These are phyloP conservation scores for Pythium folliculosum DNA, from an alignment of 352 stramenopile genomes.

Conservation along the genomic window DNA sequence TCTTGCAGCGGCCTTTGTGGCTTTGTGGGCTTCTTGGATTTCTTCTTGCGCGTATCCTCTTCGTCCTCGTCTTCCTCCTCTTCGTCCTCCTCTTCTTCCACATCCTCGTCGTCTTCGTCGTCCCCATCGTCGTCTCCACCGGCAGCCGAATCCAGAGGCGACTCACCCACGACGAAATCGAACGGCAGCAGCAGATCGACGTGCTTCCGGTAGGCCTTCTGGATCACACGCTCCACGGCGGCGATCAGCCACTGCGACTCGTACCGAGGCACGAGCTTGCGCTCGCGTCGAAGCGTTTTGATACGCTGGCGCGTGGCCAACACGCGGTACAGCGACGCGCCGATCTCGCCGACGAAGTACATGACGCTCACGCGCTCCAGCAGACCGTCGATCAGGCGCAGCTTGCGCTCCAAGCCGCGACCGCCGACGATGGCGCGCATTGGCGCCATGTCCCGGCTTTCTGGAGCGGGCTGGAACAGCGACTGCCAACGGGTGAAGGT, in stretches of 20 bases:
- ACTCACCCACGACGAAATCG: slow-evolving; percentile 63
- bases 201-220: slow-evolving; percentile 65
- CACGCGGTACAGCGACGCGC: slow-evolving; percentile 56
- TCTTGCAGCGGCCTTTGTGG: slow-evolving; percentile 19
- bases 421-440: slow-evolving; percentile 60
- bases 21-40: not conserved
- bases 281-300: slow-evolving; percentile 15
- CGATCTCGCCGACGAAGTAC: slow-evolving; percentile 71
- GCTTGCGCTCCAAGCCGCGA: slow-evolving; percentile 47
- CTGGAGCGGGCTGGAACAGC: slow-evolving; percentile 29
- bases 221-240: slow-evolving; percentile 54
- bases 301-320: slow-evolving; percentile 35
- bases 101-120: slow-evolving; percentile 39
- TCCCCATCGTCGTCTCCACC: slow-evolving; percentile 29
- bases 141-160: slow-evolving; percentile 35
- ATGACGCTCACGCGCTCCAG: slow-evolving; percentile 56
- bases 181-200: slow-evolving; percentile 58
- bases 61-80: slow-evolving; percentile 39
- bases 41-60: slow-evolving; percentile 29
- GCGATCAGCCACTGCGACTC: slow-evolving; percentile 23
- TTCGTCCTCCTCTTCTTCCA: slow-evolving; percentile 45
- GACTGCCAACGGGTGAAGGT: slow-evolving; percentile 33
- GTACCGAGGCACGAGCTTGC: slow-evolving; percentile 9
- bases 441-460: not conserved
- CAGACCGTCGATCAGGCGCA: slow-evolving; percentile 68